Conservation (phyloP, 768 basidiomycete species). For the Boletales sp. region DNA sequence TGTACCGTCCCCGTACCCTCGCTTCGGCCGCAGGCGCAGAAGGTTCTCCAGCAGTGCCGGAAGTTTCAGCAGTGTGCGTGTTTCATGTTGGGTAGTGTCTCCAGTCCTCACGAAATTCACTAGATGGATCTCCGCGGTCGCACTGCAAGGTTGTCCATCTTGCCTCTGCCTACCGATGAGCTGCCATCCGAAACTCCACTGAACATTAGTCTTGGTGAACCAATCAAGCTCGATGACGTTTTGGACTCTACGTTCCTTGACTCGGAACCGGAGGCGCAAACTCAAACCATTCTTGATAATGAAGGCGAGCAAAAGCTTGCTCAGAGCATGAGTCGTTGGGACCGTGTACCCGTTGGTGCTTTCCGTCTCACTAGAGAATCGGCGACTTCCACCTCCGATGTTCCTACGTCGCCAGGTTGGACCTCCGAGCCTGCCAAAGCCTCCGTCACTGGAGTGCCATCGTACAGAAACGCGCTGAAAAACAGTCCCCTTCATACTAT, state of each 20-base stretch:
- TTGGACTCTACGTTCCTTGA: conserved; percentile 71
- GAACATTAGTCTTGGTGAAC: conserved; percentile 42
- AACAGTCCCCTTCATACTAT: conserved; percentile 54
- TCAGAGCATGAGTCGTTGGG: conserved; percentile 64
- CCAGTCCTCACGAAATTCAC: conserved; percentile 4
- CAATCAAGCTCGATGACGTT: conserved; percentile 67
- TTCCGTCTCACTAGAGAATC: conserved; percentile 59
- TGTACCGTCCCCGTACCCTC: conserved; percentile 32
- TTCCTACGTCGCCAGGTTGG: conserved; percentile 29
- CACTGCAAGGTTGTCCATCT: conserved; percentile 33
- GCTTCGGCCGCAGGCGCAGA: conserved; percentile 21
- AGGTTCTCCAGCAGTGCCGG: conserved; percentile 29
- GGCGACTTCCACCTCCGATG: conserved; percentile 23
- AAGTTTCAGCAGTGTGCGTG: conserved; percentile 37
- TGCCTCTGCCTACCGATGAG: conserved; percentile 35
- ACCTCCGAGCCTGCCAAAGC: conserved; percentile 23
- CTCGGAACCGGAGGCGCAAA: conserved; percentile 42
- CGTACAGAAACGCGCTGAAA: conserved; percentile 44
- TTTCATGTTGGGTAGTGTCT: conserved; percentile 4
- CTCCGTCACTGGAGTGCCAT: conserved; percentile 15
- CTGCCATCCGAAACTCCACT: conserved; percentile 31
- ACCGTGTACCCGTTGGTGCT: conserved; percentile 65
- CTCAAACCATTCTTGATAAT: conserved; percentile 28
- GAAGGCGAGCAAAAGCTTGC: conserved; percentile 40
- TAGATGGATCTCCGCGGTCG: conserved; percentile 31